A percentile compares a stretch with the other conserved stretches of the same genome.
Conservation (phyloP, 148 eudicot species). For the Cornus florida region DNA sequence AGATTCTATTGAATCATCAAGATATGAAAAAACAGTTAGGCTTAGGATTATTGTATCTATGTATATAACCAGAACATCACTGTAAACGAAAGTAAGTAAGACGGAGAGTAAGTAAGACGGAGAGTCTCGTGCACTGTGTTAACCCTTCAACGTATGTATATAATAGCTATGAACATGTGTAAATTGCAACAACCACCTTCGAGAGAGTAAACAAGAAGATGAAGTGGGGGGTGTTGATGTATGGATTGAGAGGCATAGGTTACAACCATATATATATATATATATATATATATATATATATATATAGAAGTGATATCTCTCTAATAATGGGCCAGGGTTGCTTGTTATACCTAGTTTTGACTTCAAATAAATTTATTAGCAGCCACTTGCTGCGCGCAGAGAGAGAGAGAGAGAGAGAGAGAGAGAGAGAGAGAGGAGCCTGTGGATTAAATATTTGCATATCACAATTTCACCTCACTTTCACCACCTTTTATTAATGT, state of each 20-base stretch:
- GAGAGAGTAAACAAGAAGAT: neutral
- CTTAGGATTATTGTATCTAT: neutral
- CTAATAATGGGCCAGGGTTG: constrained; percentile 22
- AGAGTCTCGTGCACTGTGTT: too few species aligned
- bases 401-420: neutral
- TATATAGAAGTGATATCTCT: constrained; percentile 1
- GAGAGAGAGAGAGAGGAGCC: constrained; percentile 30
- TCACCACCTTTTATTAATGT: constrained; percentile 53
- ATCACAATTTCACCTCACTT: constrained; percentile 42
- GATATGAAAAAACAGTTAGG: neutral
- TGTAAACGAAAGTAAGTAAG: too few species aligned
- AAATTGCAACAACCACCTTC: neutral
- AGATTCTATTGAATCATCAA: neutral
- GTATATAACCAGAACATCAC: neutral
- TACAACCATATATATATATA: neutral
- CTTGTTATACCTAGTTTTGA: constrained; percentile 25
- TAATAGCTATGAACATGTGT: neutral
- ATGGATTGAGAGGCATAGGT: neutral
- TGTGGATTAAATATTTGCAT: constrained; percentile 35
- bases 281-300: too few species aligned
- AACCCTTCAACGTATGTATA: too few species aligned
- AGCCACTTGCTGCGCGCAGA: too few species aligned
- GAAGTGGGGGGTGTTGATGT: neutral
- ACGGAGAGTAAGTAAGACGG: too few species aligned
- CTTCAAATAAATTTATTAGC: neutral